phyloP scores from a whole-genome alignment of 345 rosid genomes.

The Bretschneidera sinensis region DNA sequence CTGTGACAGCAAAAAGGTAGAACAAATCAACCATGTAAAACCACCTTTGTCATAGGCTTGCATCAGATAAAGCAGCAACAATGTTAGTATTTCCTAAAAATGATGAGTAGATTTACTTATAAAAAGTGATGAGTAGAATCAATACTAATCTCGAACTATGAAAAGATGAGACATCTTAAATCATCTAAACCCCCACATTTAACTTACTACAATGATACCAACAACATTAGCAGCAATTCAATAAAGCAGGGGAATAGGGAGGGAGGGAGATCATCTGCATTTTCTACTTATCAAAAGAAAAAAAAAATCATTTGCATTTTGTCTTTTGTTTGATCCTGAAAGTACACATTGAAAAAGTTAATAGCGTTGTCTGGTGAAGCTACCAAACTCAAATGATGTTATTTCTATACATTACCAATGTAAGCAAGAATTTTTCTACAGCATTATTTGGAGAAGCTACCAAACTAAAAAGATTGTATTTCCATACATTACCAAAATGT shows the following conservation, averaged over 20 bases:
- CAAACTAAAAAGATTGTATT: too few relatives aligned
- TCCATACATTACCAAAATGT: background rate
- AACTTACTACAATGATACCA: background rate
- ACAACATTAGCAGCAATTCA: background rate
- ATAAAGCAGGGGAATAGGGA: background rate
- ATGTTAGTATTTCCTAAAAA: background rate
- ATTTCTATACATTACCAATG: background rate
- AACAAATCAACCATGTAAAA: background rate
- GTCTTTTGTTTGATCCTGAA: background rate
- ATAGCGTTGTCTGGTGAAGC: background rate
- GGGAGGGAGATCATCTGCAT: too few relatives aligned
- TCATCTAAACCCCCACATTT: background rate
- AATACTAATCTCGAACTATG: background rate
- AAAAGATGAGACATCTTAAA: background rate
- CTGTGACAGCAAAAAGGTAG: conserved; percentile 32
- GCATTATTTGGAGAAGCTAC: too few relatives aligned
- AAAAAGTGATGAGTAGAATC: too few relatives aligned
- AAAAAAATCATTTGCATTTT: background rate
- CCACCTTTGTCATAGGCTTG: background rate
- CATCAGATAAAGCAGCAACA: too few relatives aligned
- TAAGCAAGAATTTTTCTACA: too few relatives aligned
- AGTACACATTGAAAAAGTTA: too few relatives aligned
- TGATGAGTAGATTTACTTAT: too few relatives aligned
- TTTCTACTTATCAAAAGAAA: too few relatives aligned
- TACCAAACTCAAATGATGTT: too few relatives aligned